Evolutionary conservation across 106 monocot genomes (phyloP).

Genomic region (Gastrodia elata): DNA sequence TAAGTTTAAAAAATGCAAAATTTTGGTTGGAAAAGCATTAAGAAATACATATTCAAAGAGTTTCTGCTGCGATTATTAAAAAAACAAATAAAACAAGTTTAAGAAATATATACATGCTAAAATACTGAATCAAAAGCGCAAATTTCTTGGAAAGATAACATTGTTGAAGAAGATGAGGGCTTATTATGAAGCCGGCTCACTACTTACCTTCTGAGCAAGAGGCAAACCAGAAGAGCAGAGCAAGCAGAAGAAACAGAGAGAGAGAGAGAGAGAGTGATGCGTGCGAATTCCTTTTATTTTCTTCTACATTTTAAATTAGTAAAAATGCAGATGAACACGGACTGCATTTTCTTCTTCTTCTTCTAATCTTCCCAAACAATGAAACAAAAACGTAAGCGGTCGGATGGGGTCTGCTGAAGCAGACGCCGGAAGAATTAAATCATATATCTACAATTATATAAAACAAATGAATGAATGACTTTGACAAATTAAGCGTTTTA

Average conservation of each 20-base stretch:
- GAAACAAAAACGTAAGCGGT: neutral
- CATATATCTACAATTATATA: neutral
- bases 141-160: too few species aligned
- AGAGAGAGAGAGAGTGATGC: neutral
- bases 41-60: too few species aligned
- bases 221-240: neutral
- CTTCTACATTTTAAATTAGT: neutral
- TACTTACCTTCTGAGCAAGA: neutral
- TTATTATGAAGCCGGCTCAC: neutral
- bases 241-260: neutral
- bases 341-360: neutral
- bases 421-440: neutral
- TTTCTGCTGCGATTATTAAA: too few species aligned
- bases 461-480: neutral
- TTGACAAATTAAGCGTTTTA: neutral
- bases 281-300: neutral
- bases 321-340: neutral
- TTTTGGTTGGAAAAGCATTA: too few species aligned
- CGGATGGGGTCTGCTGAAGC: neutral
- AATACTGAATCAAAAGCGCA: too few species aligned
- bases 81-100: too few species aligned
- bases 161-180: too few species aligned
- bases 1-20: too few species aligned
- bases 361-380: neutral
- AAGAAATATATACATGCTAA: too few species aligned